phyloP scores from a whole-genome alignment of 306 rosid genomes.

The Pterocarpus santalinus region DNA sequence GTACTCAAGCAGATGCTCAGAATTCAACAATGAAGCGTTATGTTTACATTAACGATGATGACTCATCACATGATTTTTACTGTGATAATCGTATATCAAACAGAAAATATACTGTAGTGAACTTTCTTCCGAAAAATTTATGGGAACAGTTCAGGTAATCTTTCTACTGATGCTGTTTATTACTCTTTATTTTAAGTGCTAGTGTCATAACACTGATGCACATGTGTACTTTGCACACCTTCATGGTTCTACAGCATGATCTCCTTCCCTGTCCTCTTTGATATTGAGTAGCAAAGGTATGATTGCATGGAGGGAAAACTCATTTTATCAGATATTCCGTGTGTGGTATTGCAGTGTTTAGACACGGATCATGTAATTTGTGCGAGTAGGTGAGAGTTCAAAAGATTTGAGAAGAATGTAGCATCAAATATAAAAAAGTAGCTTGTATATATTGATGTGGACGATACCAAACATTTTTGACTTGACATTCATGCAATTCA shows the following conservation, averaged over 20 bases:
- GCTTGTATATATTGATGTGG: background rate
- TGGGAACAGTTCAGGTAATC: constrained; percentile 97
- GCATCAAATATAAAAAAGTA: constrained; percentile 33
- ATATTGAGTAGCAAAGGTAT: constrained; percentile 33
- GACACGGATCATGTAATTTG: constrained; percentile 37
- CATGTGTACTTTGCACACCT: constrained; percentile 11
- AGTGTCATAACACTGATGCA: constrained; percentile 28
- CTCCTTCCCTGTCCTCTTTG: constrained; percentile 14
- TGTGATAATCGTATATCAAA: constrained; percentile 91
- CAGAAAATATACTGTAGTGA: constrained; percentile 82
- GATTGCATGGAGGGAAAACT: constrained; percentile 34
- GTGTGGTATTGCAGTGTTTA: background rate
- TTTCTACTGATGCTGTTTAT: constrained; percentile 40
- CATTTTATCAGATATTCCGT: background rate
- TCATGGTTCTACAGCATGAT: constrained; percentile 24
- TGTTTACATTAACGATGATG: constrained; percentile 87
- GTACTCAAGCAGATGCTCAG: constrained; percentile 44
- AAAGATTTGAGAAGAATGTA: constrained; percentile 38
- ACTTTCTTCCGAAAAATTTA: constrained; percentile 95
- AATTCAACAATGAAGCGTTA: constrained; percentile 79
- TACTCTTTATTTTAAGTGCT: constrained; percentile 33
- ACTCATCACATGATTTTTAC: constrained; percentile 65
- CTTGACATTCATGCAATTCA: constrained; percentile 34
- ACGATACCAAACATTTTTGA: constrained; percentile 19
- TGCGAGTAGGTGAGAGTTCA: background rate